Evolutionary conservation across 495 filamentous ascomycete species (phyloP), one percentile per base, ranked within the genome.

Genomic region (Hyaloscypha bicolor): DNA sequence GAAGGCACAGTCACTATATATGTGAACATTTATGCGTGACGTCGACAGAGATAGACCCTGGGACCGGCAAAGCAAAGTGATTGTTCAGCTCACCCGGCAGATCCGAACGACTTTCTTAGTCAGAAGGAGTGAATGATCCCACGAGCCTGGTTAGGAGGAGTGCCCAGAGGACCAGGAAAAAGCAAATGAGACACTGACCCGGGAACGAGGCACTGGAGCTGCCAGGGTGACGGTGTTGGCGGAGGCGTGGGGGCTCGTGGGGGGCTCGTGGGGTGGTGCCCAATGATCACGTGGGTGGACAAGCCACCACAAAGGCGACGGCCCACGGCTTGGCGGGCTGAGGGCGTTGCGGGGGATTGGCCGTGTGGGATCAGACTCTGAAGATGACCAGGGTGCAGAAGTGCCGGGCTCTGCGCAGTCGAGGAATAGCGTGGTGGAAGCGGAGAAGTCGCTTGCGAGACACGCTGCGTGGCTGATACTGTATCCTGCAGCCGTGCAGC

Each of bases 131-230:
- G 9, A 30, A 16, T 9, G 6, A 56, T 56, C 53, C 29, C 53
- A 25, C 25, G 21, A 11, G 21, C 53, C 19, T 56, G 42, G 42
- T 14, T 19, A 12, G 1, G 42, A 48, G 9, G 35, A 37, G 35
- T 37, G 35, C 35, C 6, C 8, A 6, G 42, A 48, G 42, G 42
- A 19, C n/a, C 9, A 29, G 29, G 29, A 29, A 56, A 29, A 56
- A 56, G 53, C 9, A 56, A 31, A 56, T 14, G 53, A 29, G 16
- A 25, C 53, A 56, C 30, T 9, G 53, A 56, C 53, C 53, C 53
- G 53, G 53, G 29, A 31, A 56, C 53, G 53, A 25, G 53, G 53
- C 11, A 56, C 29, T 56, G 53, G 53, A 2, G 8, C 6, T 6
- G 6, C 22, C 6, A 14, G 53, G 53, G 19, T 25, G 3, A 16